phyloP scores from a whole-genome alignment of 2,329 filamentous ascomycete species.

The Sporothrix phasma region DNA sequence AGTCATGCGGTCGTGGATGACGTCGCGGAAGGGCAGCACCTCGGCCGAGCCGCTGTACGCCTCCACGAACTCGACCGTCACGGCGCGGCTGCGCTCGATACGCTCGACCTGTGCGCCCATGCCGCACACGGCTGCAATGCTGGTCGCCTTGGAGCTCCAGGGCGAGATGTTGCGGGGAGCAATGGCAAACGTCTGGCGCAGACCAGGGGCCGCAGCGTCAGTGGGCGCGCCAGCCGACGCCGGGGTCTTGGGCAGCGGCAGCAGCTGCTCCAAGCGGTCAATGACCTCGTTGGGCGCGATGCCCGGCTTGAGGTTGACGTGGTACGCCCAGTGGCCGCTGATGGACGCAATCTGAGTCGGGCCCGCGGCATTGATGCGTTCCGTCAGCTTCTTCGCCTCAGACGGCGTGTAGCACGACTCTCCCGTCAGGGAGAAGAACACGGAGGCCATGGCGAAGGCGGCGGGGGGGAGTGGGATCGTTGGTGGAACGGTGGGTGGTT shows the following conservation, averaged over 20 bases:
- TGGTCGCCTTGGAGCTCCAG: slow-evolving; percentile 95
- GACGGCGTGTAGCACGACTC: slow-evolving; percentile 38
- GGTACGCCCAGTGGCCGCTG: slow-evolving; percentile 53
- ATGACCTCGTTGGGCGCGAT: slow-evolving; percentile 30
- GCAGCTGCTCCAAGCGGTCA: slow-evolving; percentile 37
- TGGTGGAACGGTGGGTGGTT: not conserved
- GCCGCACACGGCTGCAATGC: slow-evolving; percentile 85
- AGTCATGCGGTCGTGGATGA: slow-evolving; percentile 91
- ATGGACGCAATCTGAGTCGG: slow-evolving; percentile 38
- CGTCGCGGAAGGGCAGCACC: slow-evolving; percentile 48
- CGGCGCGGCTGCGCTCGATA: slow-evolving; percentile 76
- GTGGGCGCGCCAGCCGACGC: slow-evolving; percentile 24
- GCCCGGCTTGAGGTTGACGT: slow-evolving; percentile 49
- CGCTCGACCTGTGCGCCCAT: slow-evolving; percentile 60
- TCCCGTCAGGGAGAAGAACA: slow-evolving; percentile 19
- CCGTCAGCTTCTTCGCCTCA: slow-evolving; percentile 36
- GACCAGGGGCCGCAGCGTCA: slow-evolving; percentile 37
- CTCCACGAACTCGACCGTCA: slow-evolving; percentile 56
- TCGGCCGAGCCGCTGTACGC: slow-evolving; percentile 35
- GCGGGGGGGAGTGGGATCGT: not conserved
- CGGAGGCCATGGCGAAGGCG: slow-evolving; percentile 14
- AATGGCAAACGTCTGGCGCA: slow-evolving; percentile 52
- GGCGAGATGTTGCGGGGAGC: slow-evolving; percentile 82
- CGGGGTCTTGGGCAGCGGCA: slow-evolving; percentile 31
- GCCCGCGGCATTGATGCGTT: slow-evolving; percentile 32